Evolutionary conservation across 176 grass and related monocot genomes (phyloP), one percentile per base, ranked within the genome.

Genomic region (Raddia guianensis): DNA sequence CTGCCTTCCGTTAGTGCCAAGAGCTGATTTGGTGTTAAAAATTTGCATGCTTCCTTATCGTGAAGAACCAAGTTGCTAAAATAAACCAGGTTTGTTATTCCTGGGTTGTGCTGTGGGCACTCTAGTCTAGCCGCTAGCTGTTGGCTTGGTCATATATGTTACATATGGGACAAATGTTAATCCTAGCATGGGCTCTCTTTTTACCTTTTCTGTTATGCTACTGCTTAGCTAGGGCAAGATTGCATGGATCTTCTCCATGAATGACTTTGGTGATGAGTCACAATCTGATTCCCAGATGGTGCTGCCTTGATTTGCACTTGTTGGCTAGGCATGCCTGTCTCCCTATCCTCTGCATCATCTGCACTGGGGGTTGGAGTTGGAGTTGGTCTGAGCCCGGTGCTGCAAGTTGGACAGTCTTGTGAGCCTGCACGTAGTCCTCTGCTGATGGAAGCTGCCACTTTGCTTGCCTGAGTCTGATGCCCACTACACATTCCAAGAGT

Each of bases 271-370:
- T 89, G 83, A 60, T 54, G 66, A 45, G 83, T 89, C 83, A 5
- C 83, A 54, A 60, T 86, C 87, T 33, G 42, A 72, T 72, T 77
- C 73, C 78, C 33, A 67, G 78, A 81, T 82, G 78, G 73, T 86
- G 87, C 82, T 89, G 32, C 20, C 83, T 89, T 89, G 78, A 72
- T 82, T 18, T 89, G 66, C 87, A 89, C 83, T 86, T 82, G 83
- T 82, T 89, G 72, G 50, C 44, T 8, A 27, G 69, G 44, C 75
- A 56, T 72, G 75, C 68, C 8, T 82, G 78, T 77, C 72, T 82
- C 83, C 72, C 73, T 21, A 67, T 56, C 32, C 50, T 73, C 63
- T 84, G 80, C 79, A 79, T 43, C 73, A 10, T 65, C 63, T 89
- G 82, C 57, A 66, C 65, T 16, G 32, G 13, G 56, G 49, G 82